Base-by-base conservation (phyloP, 352 stramenopile genomes). In the Phytophthora aleatoria region DNA sequence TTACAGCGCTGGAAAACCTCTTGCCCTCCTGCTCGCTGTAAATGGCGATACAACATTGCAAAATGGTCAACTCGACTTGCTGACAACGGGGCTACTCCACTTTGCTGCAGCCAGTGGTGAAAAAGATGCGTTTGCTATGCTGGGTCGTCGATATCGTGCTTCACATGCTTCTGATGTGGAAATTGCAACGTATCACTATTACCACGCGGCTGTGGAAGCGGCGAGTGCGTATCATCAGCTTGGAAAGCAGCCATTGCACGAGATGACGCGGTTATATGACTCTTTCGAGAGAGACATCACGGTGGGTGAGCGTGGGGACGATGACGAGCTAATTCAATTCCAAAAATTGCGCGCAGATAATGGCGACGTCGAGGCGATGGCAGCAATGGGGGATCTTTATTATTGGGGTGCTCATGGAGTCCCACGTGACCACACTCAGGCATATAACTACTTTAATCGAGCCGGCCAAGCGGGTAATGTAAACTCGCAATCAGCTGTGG, bases 291-390 rank as follows among this genome's bases (percentile, higher is more conserved):
- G 78, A 4, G 71, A 79, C 52, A 26, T 79, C 9, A 73, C 63
- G 12, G 28, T 56, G 52, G 71, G 71, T 26, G 62, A 79, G 38
- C 62, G 54, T 13, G 91, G 91, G 3, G 82, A 95, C 47, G 73
- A 97, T 47, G 91, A 97, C 57, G 87, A 94, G 52, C 53, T 90
- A 13, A 95, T 97, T 41, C 83, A 96, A 53, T 94, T 91, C 47
- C 91, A 96, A 58, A 83, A 90, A 31, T 61, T 94, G 28, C 77
- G 75, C 2, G 91, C 91, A 1, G 83, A 96, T 44, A 70, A 89
- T 24, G 86, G 86, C 16, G 83, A 97, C 52, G 60, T 92, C 1
- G 71, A 77, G 2, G 79, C 91, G 0, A 93, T 97, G 77, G 64
- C 88, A 2, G 79, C 78, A 9, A 94, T 97, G 85, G 91, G 89